Evolutionary conservation across 495 filamentous ascomycete genomes (phyloP), one percentile per base, ranked within the genome.

Genomic region (Barbatosphaeria neglecta): DNA sequence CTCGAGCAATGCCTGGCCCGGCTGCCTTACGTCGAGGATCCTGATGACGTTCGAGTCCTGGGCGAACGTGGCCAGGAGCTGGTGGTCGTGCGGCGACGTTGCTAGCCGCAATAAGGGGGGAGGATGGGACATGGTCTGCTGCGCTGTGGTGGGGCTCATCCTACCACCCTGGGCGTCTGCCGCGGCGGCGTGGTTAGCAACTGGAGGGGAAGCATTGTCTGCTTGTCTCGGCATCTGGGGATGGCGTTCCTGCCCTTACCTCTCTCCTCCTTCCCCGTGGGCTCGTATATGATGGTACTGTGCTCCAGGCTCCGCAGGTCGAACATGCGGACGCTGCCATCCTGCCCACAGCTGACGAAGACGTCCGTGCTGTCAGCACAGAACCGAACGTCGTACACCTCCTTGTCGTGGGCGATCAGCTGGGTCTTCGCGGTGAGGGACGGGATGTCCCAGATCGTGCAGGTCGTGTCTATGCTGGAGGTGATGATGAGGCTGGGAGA

Each of bases 391-490:
- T 99, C 92, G 55, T 93, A 99, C 5, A 99, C 92, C 65, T 99
- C 92, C 63, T 96, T 97, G 65, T 99, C 92, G 57, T 99, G 92
- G 20, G 92, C 92, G 63, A 99, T 99, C 13, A 99, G 67, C 63
- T 99, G 92, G 2, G 92, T 99, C 65, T 99, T 99, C 13, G 92
- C 92, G 1, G 92, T 99, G 50, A 99, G 68, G 3, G 92, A 95
- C 2, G 92, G 92, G 23, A 99, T 99, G 57, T 99, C 92, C 92
- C 92, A 99, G 47, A 99, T 97, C n/a, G 92, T 99, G 66, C 92
- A 99, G 1, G 92, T 99, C 0, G 92, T 99, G 60, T 99, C 92
- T 50, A 99, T 99, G 61, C 90, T 96, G 3, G 87, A 94, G 0
- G 92, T 99, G 50, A 99, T 99, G 56, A 99, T 99, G 33, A 97